Conservation (phyloP, 148 eudicot genomes). For the Rhododendron mucronatum region DNA sequence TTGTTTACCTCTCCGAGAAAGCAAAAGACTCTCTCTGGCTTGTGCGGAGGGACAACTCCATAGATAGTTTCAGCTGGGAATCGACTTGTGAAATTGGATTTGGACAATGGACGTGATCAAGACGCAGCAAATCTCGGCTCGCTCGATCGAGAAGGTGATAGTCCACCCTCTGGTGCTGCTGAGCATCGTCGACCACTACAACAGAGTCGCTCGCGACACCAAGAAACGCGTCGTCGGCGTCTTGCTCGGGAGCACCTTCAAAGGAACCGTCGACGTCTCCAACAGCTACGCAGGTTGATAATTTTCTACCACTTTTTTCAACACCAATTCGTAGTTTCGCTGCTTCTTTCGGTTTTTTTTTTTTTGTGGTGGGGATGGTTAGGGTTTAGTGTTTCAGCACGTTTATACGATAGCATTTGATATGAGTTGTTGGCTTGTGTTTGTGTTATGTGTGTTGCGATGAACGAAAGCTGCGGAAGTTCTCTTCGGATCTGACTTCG, state of each 20-base stretch:
- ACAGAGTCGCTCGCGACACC: conserved; percentile 93
- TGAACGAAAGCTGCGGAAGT: not conserved
- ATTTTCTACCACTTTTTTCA: not conserved
- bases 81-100: not conserved
- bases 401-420: not conserved
- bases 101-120: conserved; percentile 92
- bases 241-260: conserved; percentile 66
- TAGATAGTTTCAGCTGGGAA: not conserved
- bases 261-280: conserved; percentile 84
- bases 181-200: conserved; percentile 95
- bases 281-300: conserved; percentile 78
- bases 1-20: not conserved
- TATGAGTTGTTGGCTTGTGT: not conserved
- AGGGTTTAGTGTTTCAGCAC: not conserved
- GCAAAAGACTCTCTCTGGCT: not conserved
- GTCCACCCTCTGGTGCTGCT: conserved; percentile 90
- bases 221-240: conserved; percentile 92
- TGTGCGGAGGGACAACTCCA: not conserved
- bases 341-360: no score
- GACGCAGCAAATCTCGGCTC: conserved; percentile 71
- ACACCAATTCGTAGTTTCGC: not conserved
- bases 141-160: conserved; percentile 81
- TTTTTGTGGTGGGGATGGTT: not conserved
- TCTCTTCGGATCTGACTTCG: not conserved
- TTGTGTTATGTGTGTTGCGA: not conserved